Conservation (phyloP, 2,329 filamentous ascomycete species). For the Orbilia oligospora region DNA sequence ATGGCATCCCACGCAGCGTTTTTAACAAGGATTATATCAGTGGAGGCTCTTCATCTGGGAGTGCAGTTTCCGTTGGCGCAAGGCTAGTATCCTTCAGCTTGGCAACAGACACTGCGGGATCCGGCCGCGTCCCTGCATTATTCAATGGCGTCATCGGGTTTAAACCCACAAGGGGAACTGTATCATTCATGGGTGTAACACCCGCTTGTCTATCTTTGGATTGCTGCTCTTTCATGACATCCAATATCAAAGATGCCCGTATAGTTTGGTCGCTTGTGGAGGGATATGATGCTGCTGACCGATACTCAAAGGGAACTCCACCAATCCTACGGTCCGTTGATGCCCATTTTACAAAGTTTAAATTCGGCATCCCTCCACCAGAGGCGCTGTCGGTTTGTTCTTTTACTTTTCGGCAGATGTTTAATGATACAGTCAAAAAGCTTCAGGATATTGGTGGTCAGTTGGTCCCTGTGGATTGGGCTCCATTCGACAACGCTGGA, state of each 20-base stretch:
- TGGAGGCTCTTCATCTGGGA: conserved; percentile 74
- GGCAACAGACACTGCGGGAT: conserved; percentile 73
- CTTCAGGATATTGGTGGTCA: conserved; percentile 68
- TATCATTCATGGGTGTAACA: conserved; percentile 70
- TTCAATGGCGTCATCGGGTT: conserved; percentile 73
- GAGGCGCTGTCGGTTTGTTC: conserved; percentile 68
- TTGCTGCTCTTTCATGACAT: conserved; percentile 72
- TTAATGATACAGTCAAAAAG: conserved; percentile 67
- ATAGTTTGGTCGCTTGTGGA: conserved; percentile 70
- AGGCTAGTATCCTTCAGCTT: conserved; percentile 73
- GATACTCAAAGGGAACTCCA: conserved; percentile 70
- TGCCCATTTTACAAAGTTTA: conserved; percentile 67
- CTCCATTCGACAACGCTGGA: conserved; percentile 71
- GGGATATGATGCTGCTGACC: conserved; percentile 70
- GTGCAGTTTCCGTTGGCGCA: conserved; percentile 72
- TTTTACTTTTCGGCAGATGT: conserved; percentile 67
- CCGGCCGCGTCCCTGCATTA: conserved; percentile 71
- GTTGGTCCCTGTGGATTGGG: conserved; percentile 69
- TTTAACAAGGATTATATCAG: conserved; percentile 71
- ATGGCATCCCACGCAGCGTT: conserved; percentile 72
- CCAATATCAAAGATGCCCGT: conserved; percentile 70
- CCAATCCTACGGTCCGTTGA: conserved; percentile 64
- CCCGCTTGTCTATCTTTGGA: conserved; percentile 74
- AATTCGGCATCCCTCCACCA: conserved; percentile 70
- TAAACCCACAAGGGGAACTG: conserved; percentile 71